Evolutionary conservation across 176 grass and related monocot species (phyloP).

Genomic region (Calamus simplicifolius): DNA sequence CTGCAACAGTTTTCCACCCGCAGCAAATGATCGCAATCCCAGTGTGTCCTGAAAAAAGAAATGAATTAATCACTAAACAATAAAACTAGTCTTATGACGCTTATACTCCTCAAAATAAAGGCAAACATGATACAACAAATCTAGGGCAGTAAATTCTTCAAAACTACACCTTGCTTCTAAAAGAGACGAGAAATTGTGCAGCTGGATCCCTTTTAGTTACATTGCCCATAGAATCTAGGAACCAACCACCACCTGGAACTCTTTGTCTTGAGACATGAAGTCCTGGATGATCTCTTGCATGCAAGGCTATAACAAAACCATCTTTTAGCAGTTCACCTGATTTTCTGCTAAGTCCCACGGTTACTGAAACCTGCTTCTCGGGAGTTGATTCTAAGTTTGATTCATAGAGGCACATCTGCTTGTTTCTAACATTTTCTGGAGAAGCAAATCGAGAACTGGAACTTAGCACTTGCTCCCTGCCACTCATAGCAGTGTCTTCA

Average conservation of each 20-base stretch:
- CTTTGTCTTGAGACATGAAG: conserved; percentile 72
- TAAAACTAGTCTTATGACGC: too few relatives aligned
- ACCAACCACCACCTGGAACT: conserved; percentile 73
- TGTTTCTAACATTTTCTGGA: conserved; percentile 70
- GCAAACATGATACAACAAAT: conserved; percentile 6
- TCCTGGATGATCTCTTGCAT: conserved; percentile 55
- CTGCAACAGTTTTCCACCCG: conserved; percentile 91
- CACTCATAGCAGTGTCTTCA: conserved; percentile 57
- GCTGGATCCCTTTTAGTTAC: conserved; percentile 87
- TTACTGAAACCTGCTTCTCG: conserved; percentile 26
- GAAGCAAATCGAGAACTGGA: conserved; percentile 78
- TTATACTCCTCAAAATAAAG: neutral
- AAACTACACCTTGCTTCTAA: conserved; percentile 58
- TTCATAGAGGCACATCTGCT: conserved; percentile 55
- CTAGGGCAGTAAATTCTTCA: neutral
- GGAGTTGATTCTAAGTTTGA: conserved; percentile 60
- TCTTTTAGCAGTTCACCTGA: conserved; percentile 61
- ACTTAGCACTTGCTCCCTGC: too few relatives aligned
- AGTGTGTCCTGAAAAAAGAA: conserved; percentile 58
- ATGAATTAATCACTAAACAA: too few relatives aligned
- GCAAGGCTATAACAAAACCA: conserved; percentile 77
- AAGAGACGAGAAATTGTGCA: conserved; percentile 82
- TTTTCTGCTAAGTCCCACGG: conserved; percentile 26
- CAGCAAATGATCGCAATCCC: conserved; percentile 81
- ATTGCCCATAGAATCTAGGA: conserved; percentile 78